phyloP scores from a whole-genome alignment of 495 filamentous ascomycete species.

The Penicillium cinerascens region DNA sequence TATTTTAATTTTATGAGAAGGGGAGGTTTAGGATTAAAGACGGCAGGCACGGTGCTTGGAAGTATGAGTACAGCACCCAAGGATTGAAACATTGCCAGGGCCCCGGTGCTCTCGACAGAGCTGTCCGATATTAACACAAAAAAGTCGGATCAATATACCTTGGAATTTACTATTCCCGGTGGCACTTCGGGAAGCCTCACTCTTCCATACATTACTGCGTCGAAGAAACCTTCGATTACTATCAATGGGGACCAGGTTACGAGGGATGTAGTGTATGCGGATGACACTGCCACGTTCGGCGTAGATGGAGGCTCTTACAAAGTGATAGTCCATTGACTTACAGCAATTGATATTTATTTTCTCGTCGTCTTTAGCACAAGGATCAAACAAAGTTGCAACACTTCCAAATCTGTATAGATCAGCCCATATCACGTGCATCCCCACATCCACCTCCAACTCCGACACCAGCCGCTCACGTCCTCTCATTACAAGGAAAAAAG shows the following conservation, averaged over 20 bases:
- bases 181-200: constrained; percentile 45
- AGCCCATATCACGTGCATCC: constrained; percentile 24
- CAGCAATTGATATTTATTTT: background rate
- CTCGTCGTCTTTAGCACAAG: background rate
- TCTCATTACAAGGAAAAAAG: constrained; percentile 5
- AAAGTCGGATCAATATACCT: constrained; percentile 26
- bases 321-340: constrained; percentile 20
- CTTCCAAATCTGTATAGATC: constrained; percentile 9
- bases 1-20: background rate
- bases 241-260: constrained; percentile 27
- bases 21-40: no score
- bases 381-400: background rate
- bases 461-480: constrained; percentile 10
- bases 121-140: no score
- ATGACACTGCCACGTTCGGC: constrained; percentile 22
- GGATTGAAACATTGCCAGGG: no score
- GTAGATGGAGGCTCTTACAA: constrained; percentile 28
- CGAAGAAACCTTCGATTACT: constrained; percentile 25
- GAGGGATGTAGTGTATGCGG: constrained; percentile 15
- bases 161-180: constrained; percentile 40
- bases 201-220: constrained; percentile 24
- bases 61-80: no score
- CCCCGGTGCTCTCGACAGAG: no score
- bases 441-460: constrained; percentile 18
- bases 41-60: no score